Evolutionary conservation across 441 rosid species (phyloP).

Genomic region (Macaranga tanarius): DNA sequence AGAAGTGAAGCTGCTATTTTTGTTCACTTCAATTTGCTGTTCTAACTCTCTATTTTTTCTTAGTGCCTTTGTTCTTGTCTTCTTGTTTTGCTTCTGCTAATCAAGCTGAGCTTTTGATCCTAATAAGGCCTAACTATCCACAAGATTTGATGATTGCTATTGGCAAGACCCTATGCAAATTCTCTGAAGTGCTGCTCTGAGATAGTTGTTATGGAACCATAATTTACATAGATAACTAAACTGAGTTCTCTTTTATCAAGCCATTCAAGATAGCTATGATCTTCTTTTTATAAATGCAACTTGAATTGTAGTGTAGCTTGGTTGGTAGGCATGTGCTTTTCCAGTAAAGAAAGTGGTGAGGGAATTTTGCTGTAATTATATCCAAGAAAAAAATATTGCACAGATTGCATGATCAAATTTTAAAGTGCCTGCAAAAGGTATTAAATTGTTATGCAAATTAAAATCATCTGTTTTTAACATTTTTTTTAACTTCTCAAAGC

Average conservation of each 20-base stretch:
- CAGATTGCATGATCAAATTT: no score
- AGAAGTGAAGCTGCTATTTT: no score
- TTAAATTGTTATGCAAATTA: no score
- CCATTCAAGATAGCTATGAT: slow-evolving; percentile 34
- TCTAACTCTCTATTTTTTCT: no score
- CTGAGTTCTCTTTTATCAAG: slow-evolving; percentile 17
- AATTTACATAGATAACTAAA: slow-evolving; percentile 41
- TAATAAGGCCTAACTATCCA: slow-evolving; percentile 42
- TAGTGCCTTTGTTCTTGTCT: no score
- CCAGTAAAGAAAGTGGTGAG: slow-evolving; percentile 32
- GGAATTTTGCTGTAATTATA: slow-evolving; percentile 17
- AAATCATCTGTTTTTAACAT: no score
- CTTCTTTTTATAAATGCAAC: slow-evolving; percentile 39
- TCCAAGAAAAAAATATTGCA: no score
- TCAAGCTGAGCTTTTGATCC: no score
- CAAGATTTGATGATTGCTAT: slow-evolving; percentile 31
- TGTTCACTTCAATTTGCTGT: no score
- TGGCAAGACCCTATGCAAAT: slow-evolving; percentile 45
- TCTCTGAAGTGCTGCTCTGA: slow-evolving; percentile 30
- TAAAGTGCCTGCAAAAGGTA: no score
- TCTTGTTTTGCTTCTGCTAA: no score
- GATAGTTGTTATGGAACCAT: slow-evolving; percentile 35
- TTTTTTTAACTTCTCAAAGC: no score
- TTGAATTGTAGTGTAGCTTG: neutral
- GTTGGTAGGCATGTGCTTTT: neutral